Percentiles rank a stretch among this genome's conserved stretches.
Evolutionary conservation across 495 filamentous ascomycete species (phyloP).

Genomic region (Penicillium nucicola): DNA sequence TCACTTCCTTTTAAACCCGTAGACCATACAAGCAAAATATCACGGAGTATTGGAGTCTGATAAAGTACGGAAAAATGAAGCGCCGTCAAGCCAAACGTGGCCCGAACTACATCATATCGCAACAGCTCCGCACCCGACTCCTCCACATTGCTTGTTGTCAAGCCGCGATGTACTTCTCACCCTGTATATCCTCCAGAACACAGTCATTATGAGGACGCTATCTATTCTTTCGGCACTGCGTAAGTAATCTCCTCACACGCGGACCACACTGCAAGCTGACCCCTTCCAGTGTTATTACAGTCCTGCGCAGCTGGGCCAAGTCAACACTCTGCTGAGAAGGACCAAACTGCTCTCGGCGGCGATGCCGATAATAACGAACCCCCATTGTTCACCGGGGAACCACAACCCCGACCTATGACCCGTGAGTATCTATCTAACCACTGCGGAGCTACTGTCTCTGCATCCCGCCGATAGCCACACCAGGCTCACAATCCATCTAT

Average conservation of each 20-base stretch:
- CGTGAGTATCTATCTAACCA: slow-evolving; percentile 25
- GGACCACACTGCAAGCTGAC: slow-evolving; percentile 20
- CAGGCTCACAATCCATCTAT: not conserved
- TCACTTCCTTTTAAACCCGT: not conserved
- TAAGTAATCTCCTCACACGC: slow-evolving; percentile 22
- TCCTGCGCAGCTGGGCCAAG: slow-evolving; percentile 28
- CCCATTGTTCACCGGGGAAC: slow-evolving; percentile 14
- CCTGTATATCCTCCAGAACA: slow-evolving; percentile 10
- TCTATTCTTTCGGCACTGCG: slow-evolving; percentile 41
- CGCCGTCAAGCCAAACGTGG: slow-evolving; percentile 45
- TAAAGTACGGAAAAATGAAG: slow-evolving; percentile 34
- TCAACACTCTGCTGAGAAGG: slow-evolving; percentile 11
- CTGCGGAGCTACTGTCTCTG: not conserved
- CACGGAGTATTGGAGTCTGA: not conserved
- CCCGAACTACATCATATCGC: slow-evolving; percentile 26
- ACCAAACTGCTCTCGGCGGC: slow-evolving; percentile 12
- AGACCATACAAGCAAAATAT: not conserved
- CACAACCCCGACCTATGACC: slow-evolving; percentile 24
- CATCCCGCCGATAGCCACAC: not conserved
- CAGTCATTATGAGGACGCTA: slow-evolving; percentile 42
- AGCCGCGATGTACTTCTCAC: slow-evolving; percentile 43
- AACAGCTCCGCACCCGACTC: slow-evolving; percentile 3
- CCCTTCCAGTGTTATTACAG: slow-evolving; percentile 35
- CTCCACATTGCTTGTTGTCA: not conserved
- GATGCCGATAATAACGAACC: slow-evolving; percentile 14